Evolutionary conservation across 2,329 filamentous ascomycete genomes (phyloP).

Genomic region (Cladorrhinum sp.): DNA sequence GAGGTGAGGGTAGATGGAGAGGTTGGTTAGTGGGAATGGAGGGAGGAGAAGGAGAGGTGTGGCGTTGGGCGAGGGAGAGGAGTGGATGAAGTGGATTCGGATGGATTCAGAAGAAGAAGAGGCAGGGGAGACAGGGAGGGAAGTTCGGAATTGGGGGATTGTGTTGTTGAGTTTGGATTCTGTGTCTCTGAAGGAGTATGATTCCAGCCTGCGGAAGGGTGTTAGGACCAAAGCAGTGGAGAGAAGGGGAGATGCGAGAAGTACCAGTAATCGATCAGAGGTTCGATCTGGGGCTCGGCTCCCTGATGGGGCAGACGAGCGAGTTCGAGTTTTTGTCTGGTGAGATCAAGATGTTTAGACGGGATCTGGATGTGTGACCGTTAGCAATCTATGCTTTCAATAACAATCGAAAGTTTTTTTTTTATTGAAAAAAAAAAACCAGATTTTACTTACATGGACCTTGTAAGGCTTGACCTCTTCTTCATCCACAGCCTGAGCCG

Average conservation of each 20-base stretch:
- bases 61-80: constrained; percentile 43
- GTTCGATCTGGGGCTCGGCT: constrained; percentile 54
- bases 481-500: constrained; percentile 29
- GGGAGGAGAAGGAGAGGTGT: constrained; percentile 64
- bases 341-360: constrained; percentile 64
- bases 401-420: neutral
- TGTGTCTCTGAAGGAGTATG: constrained; percentile 61
- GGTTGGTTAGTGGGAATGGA: constrained; percentile 62
- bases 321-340: constrained; percentile 63
- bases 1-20: constrained; percentile 53
- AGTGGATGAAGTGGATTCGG: constrained; percentile 64
- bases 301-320: constrained; percentile 62
- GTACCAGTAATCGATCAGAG: constrained; percentile 61
- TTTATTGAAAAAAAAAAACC: neutral
- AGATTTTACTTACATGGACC: constrained; percentile 48
- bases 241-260: constrained; percentile 21
- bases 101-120: constrained; percentile 35
- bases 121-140: constrained; percentile 38
- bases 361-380: constrained; percentile 50
- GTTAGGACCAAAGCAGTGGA: constrained; percentile 1
- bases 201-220: constrained; percentile 53
- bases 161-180: constrained; percentile 56
- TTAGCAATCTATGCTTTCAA: neutral
- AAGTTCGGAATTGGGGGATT: constrained; percentile 63
- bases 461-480: constrained; percentile 54